phyloP scores from a whole-genome alignment of 441 rosid genomes.

The Biscutella laevigata region DNA sequence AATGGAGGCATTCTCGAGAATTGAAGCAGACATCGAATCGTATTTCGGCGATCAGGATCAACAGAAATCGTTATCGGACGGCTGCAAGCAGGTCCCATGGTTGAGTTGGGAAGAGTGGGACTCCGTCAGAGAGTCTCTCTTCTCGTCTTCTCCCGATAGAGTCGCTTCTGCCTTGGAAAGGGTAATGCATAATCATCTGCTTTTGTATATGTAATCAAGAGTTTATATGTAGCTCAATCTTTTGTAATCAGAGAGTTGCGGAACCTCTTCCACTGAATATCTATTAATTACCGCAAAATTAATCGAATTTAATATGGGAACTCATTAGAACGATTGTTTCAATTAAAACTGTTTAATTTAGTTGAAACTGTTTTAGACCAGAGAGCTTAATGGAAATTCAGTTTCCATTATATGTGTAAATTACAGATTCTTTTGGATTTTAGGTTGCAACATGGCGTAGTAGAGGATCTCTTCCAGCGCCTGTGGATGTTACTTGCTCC shows the following conservation, averaged over 20 bases:
- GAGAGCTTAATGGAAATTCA: slow-evolving; percentile 3
- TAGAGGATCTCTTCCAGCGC: slow-evolving; percentile 73
- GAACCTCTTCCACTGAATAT: too few species aligned
- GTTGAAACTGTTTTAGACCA: not conserved
- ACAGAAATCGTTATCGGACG: slow-evolving; percentile 27
- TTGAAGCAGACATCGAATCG: slow-evolving; percentile 35
- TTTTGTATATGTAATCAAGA: too few species aligned
- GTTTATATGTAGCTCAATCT: too few species aligned
- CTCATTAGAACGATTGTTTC: too few species aligned
- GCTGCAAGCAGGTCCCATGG: slow-evolving; percentile 78
- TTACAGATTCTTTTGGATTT: not conserved
- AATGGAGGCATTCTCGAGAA: slow-evolving; percentile 38
- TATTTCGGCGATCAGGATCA: slow-evolving; percentile 23
- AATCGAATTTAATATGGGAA: not conserved
- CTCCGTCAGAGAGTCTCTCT: slow-evolving; percentile 66
- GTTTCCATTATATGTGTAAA: not conserved
- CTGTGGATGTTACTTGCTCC: slow-evolving; percentile 73
- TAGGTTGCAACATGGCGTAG: slow-evolving; percentile 80
- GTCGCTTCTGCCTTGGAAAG: slow-evolving; percentile 53
- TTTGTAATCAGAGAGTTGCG: too few species aligned
- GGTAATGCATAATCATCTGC: too few species aligned
- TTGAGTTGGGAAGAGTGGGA: slow-evolving; percentile 92
- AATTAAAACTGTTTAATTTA: too few species aligned
- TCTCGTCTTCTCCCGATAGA: slow-evolving; percentile 52
- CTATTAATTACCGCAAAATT: too few species aligned